A percentile compares a stretch with the other conserved stretches of the same genome.
Evolutionary conservation across 306 rosid genomes (phyloP).

Genomic region (Ormosia emarginata): DNA sequence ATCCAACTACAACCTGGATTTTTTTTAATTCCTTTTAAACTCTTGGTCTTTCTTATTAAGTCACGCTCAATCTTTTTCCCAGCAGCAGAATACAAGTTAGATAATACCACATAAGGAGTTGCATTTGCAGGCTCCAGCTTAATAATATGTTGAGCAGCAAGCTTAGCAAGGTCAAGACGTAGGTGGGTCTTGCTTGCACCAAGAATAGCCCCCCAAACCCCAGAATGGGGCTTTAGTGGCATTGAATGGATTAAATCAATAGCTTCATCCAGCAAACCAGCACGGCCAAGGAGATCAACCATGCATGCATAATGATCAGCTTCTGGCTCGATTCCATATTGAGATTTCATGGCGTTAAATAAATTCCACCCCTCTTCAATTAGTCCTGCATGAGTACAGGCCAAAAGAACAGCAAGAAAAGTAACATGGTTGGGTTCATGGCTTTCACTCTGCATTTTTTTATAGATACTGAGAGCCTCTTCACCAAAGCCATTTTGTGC

Average conservation of each 20-base stretch:
- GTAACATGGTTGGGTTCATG: conserved; percentile 57
- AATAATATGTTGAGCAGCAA: conserved; percentile 56
- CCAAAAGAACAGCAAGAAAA: conserved; percentile 73
- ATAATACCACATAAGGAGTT: conserved; percentile 71
- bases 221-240: conserved; percentile 69
- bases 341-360: conserved; percentile 53
- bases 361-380: conserved; percentile 57
- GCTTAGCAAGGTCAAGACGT: conserved; percentile 67
- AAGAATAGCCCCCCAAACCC: conserved; percentile 88
- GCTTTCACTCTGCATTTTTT: conserved; percentile 55
- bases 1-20: conserved; percentile 90
- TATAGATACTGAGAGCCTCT: conserved; percentile 59
- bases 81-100: conserved; percentile 49
- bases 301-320: conserved; percentile 78
- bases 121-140: conserved; percentile 71
- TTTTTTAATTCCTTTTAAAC: conserved; percentile 55
- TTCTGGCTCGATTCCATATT: conserved; percentile 54
- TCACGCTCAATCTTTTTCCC: conserved; percentile 54
- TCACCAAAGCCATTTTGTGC: conserved; percentile 71
- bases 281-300: conserved; percentile 77
- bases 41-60: conserved; percentile 42
- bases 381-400: conserved; percentile 77
- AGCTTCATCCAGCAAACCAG: conserved; percentile 74
- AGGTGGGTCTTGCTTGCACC: conserved; percentile 61
- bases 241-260: conserved; percentile 54